Base-by-base conservation (phyloP, 371 early-diverging fungal genomes). In the Mucor racemosus region DNA sequence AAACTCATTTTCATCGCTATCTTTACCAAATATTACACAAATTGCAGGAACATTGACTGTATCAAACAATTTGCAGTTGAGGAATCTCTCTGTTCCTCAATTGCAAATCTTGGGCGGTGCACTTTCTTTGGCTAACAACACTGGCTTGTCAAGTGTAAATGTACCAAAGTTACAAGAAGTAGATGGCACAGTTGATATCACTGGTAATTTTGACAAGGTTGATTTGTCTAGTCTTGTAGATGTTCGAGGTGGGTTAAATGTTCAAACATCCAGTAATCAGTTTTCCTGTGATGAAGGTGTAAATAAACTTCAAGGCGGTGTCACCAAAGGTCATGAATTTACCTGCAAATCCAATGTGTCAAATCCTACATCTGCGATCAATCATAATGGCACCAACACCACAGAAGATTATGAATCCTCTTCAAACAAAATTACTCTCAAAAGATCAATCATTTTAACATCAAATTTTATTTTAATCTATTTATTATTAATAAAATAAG, bases 101-200 rank as follows among this genome's bases (percentile, higher is more conserved):
- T 59, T 87, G 14, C 69, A 69, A 7, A 60, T 65, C 13, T 66
- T 87, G 9, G 87, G 86, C 11, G 87, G 87, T 5, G 86, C 87
- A 0, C 63, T 85, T 26, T 71, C 77, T 7, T 53, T 87, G 11
- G 77, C 79, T 53, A 78, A 82, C 60, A 87, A 87, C 60, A 75
- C 75, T 0, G 62, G 73, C 0, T 48, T 85, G 39, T 68, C 58
- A 2, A 44, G 61, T 14, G 66, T 87, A 7, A 61, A 74, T 36
- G 79, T 81, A 50, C 65, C 71, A 0, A 72, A 78, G 17, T 66
- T 85, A 19, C 74, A 77, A 33, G 74, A 83, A 34, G 81, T 87
- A 5, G 79, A 78, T 11, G 87, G 87, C 1, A 82, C 84, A 2
- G 58, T 87, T 34, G 84, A 85, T 63, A 69, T 85, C 36, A 76